Percentiles rank a stretch among this genome's conserved stretches.
Conservation (phyloP, 108 stramenopile species). For the Epipyxis sp. region DNA sequence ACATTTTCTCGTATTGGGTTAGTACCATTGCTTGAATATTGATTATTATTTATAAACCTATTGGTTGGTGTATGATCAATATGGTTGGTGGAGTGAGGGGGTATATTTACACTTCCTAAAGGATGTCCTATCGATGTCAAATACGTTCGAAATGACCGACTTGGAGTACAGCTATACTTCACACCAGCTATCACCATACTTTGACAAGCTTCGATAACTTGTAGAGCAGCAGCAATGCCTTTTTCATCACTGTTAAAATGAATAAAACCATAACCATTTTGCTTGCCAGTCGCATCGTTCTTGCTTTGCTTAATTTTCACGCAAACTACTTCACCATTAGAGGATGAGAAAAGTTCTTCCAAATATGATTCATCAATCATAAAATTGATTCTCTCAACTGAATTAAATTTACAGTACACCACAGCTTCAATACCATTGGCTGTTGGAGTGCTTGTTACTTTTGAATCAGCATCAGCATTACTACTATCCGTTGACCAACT, state of each 20-base stretch:
- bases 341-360: background rate
- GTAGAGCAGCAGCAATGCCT: background rate
- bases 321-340: background rate
- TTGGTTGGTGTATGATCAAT: no score
- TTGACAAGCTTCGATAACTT: no score
- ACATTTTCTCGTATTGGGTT: no score
- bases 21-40: no score
- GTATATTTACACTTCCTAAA: no score
- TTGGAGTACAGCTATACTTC: no score
- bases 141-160: no score
- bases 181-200: no score
- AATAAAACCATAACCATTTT: background rate
- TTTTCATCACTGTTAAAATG: background rate
- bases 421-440: background rate
- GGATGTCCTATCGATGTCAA: no score
- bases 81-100: no score
- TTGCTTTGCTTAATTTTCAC: background rate
- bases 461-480: background rate
- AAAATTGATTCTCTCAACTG: background rate
- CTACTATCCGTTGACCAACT: background rate
- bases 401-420: background rate
- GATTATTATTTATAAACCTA: no score
- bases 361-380: background rate
- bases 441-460: background rate
- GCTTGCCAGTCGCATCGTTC: background rate